A percentile compares a stretch with the other conserved stretches of the same genome.
Conservation (phyloP, 139 green algal species). For the Picochlorum sp. region DNA sequence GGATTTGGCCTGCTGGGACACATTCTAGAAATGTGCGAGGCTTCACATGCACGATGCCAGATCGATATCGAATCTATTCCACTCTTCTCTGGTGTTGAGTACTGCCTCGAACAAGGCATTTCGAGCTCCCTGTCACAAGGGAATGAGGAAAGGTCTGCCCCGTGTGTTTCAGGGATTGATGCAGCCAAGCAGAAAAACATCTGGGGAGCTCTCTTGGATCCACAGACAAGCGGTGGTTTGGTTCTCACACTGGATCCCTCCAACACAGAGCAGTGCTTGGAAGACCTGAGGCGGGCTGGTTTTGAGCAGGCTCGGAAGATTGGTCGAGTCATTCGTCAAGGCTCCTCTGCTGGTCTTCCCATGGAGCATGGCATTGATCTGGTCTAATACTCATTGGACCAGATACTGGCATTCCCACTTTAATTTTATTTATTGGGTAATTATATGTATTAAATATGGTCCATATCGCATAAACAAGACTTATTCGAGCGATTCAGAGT, state of each 20-base stretch:
- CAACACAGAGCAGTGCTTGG: constrained; percentile 30
- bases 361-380: too few relatives aligned
- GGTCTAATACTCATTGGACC: too few relatives aligned
- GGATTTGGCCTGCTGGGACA: constrained; percentile 88
- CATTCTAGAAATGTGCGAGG: constrained; percentile 59
- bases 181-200: not conserved
- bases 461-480: too few relatives aligned
- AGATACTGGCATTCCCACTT: too few relatives aligned
- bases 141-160: constrained; percentile 32
- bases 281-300: constrained; percentile 32
- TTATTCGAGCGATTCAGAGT: too few relatives aligned
- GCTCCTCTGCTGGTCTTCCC: too few relatives aligned
- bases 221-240: constrained; percentile 67
- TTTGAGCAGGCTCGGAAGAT: constrained; percentile 44
- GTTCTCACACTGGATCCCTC: constrained; percentile 49
- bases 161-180: not conserved
- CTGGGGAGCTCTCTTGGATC: constrained; percentile 65
- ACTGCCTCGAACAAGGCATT: constrained; percentile 36
- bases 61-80: constrained; percentile 44
- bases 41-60: constrained; percentile 32
- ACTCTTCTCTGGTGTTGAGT: constrained; percentile 42
- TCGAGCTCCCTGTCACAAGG: constrained; percentile 48
- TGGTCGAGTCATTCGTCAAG: constrained; percentile 21
- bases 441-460: too few relatives aligned
- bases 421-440: too few relatives aligned